These are phyloP conservation scores for Monoraphidium neglectum DNA, from an alignment of 139 green algal species.

Conservation along the genomic window DNA sequence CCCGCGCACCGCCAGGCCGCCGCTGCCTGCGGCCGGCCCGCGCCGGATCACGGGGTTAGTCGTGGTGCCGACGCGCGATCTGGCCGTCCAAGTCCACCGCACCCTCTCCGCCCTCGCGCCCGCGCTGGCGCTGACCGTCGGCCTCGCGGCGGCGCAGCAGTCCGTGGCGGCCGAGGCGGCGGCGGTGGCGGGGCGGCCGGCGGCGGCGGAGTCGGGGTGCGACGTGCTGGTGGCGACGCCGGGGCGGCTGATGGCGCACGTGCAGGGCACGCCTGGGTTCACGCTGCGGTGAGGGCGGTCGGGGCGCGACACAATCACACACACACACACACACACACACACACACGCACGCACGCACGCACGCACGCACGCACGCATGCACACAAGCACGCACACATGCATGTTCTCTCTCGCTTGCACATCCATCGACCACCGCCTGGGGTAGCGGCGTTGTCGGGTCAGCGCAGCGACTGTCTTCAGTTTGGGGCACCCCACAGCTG, in stretches of 20 bases:
- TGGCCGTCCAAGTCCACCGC: slow-evolving; percentile 78
- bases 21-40: too few species aligned
- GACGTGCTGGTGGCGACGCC: slow-evolving; percentile 78
- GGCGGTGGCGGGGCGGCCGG: slow-evolving; percentile 19
- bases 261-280: slow-evolving; percentile 58
- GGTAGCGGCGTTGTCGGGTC: too few species aligned
- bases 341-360: too few species aligned
- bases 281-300: slow-evolving; percentile 23
- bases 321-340: too few species aligned
- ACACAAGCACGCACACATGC: too few species aligned
- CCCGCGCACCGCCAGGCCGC: slow-evolving; percentile 40
- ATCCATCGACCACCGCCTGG: too few species aligned
- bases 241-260: slow-evolving; percentile 76
- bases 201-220: slow-evolving; percentile 11
- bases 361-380: too few species aligned
- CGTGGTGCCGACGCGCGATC: slow-evolving; percentile 81
- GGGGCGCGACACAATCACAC: too few species aligned
- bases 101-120: slow-evolving; percentile 62
- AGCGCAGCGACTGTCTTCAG: too few species aligned
- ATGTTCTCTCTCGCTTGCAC: too few species aligned
- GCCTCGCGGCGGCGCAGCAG: slow-evolving; percentile 53
- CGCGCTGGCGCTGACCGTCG: slow-evolving; percentile 52
- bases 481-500: too few species aligned
- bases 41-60: slow-evolving; percentile 62
- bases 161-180: slow-evolving; percentile 49